Conservation (phyloP, 352 stramenopile genomes). For the Elongisporangium prolatum region DNA sequence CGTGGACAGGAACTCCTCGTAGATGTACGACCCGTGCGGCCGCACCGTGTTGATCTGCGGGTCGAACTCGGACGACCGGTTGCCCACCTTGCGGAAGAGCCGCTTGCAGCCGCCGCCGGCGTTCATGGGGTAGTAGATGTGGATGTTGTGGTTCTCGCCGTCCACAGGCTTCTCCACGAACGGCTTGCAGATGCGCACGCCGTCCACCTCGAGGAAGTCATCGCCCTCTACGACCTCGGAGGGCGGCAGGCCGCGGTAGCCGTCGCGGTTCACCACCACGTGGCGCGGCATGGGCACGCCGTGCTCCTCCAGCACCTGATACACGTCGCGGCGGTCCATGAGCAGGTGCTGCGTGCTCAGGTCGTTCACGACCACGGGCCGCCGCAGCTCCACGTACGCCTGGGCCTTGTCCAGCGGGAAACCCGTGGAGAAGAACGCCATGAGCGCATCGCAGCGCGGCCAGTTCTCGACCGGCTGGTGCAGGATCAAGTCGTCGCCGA, state of each 20-base stretch:
- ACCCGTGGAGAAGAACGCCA: slow-evolving; percentile 97
- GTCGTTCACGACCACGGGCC: slow-evolving; percentile 97
- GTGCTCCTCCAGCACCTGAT: slow-evolving; percentile 89
- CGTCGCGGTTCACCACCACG: slow-evolving; percentile 94
- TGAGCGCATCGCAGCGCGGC: slow-evolving; percentile 95
- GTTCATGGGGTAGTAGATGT: slow-evolving; percentile 99
- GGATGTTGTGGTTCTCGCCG: slow-evolving; percentile 99
- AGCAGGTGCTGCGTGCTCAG: slow-evolving; percentile 93
- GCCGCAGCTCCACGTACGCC: slow-evolving; percentile 93
- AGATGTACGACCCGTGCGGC: slow-evolving; percentile 90
- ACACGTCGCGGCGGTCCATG: slow-evolving; percentile 95
- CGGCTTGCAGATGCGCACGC: slow-evolving; percentile 96
- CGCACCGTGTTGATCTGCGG: slow-evolving; percentile 95
- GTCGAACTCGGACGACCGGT: slow-evolving; percentile 94
- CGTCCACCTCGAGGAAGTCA: slow-evolving; percentile 87
- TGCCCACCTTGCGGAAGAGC: slow-evolving; percentile 97
- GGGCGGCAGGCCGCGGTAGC: slow-evolving; percentile 54
- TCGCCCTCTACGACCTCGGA: slow-evolving; percentile 58
- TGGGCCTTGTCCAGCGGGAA: slow-evolving; percentile 98
- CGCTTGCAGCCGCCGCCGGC: slow-evolving; percentile 98
- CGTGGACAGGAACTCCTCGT: slow-evolving; percentile 98
- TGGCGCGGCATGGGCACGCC: slow-evolving; percentile 94
- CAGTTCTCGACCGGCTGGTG: slow-evolving; percentile 90
- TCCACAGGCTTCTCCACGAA: slow-evolving; percentile 99
- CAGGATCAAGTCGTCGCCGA: slow-evolving; percentile 96